Percentiles rank a stretch among this genome's conserved stretches.
Conservation (phyloP, 208 protist species). For the Herpetomonas samuelpessoai region DNA sequence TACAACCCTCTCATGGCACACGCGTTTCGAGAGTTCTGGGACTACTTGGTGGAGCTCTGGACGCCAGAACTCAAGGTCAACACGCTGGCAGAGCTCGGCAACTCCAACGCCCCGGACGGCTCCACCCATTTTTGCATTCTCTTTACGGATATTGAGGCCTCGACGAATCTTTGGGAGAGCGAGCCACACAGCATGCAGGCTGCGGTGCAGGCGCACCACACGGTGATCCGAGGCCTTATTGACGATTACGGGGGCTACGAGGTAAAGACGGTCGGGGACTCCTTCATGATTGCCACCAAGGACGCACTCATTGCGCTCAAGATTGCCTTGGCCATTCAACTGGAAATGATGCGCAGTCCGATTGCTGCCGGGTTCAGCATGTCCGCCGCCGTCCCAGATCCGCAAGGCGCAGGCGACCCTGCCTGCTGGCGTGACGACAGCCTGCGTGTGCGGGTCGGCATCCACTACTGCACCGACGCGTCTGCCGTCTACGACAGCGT, state of each 20-base stretch:
- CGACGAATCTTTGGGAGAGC: constrained; percentile 46
- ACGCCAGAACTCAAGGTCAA: neutral
- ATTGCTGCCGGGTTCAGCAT: constrained; percentile 18
- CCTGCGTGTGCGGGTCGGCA: constrained; percentile 35
- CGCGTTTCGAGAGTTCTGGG: constrained; percentile 13
- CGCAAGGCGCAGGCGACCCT: constrained; percentile 26
- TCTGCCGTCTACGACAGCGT: constrained; percentile 33
- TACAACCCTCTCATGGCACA: constrained; percentile 9
- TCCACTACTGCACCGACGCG: constrained; percentile 45
- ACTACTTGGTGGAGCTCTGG: neutral
- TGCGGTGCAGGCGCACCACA: constrained; percentile 37
- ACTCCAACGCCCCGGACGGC: neutral
- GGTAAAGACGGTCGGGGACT: constrained; percentile 57
- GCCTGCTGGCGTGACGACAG: constrained; percentile 18
- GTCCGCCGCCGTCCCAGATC: neutral
- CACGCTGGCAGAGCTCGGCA: neutral
- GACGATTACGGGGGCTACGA: constrained; percentile 40
- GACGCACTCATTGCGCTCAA: constrained; percentile 29
- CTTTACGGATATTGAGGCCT: constrained; percentile 57
- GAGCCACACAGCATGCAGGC: constrained; percentile 29
- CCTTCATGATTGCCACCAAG: constrained; percentile 53
- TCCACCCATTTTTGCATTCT: constrained; percentile 18
- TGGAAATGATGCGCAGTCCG: constrained; percentile 31
- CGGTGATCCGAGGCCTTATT: constrained; percentile 44
- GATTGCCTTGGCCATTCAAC: constrained; percentile 38